Evolutionary conservation across 2,329 filamentous ascomycete species (phyloP).

Genomic region (Albifimbria verrucaria): DNA sequence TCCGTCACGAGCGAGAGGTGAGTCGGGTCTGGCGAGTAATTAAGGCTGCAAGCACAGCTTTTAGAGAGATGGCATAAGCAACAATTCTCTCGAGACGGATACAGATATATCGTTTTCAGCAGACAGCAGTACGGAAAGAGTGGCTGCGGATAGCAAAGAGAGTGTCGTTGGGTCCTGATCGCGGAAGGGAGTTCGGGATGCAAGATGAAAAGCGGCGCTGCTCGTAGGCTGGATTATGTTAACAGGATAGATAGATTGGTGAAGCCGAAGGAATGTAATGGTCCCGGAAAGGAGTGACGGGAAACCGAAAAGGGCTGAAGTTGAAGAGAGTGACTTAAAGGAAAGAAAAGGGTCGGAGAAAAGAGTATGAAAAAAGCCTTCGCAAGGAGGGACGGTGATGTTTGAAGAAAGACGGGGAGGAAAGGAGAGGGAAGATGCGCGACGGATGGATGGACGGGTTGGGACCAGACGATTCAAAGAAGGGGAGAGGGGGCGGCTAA

Average conservation of each 20-base stretch:
- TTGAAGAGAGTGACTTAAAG: slow-evolving; percentile 52
- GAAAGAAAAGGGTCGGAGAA: slow-evolving; percentile 36
- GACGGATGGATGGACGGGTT: too few species aligned
- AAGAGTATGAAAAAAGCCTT: slow-evolving; percentile 33
- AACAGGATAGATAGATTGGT: slow-evolving; percentile 20
- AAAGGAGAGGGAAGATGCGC: slow-evolving; percentile 24
- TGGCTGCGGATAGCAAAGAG: too few species aligned
- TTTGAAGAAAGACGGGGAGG: slow-evolving; percentile 25
- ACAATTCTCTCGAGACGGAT: too few species aligned
- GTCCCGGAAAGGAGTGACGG: slow-evolving; percentile 52
- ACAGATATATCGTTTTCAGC: too few species aligned
- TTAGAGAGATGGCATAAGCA: neutral
- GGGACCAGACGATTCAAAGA: slow-evolving; percentile 11
- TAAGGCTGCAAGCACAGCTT: neutral
- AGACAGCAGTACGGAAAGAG: too few species aligned
- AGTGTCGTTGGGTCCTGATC: too few species aligned
- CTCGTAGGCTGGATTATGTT: slow-evolving; percentile 1
- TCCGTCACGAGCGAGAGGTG: neutral
- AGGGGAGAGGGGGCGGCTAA: slow-evolving; percentile 33
- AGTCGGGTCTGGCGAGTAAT: neutral
- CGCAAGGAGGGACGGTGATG: slow-evolving; percentile 33
- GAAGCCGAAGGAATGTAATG: slow-evolving; percentile 40
- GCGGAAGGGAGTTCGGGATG: neutral
- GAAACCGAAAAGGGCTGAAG: slow-evolving; percentile 36
- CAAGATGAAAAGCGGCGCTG: neutral